Base-by-base conservation (phyloP, 345 rosid species). In the Camelina neglecta region DNA sequence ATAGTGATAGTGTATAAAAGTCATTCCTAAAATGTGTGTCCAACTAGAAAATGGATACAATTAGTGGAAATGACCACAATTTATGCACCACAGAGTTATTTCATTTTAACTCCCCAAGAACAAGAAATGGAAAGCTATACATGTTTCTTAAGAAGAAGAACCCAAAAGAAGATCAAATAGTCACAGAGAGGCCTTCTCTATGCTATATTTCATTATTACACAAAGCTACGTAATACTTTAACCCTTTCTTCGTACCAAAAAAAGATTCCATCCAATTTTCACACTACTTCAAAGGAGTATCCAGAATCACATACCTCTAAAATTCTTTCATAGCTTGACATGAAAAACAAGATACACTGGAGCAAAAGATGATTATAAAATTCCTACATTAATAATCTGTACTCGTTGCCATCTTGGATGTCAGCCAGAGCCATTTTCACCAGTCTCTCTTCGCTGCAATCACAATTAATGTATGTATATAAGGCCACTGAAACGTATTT, bases 391-490 rank as follows among this genome's bases (percentile, higher is more conserved):
- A 24, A 20, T 48, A 48, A 50, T 33, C 59, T 47, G 3, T 18
- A 54, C 55, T 65, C 21, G 38, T 56, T 67, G 69, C 65, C 65
- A n/a, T 56, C 48, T 62, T 21, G 67, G 50, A 78, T 67, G 60
- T 48, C 66, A 65, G 60, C 73, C 69, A 70, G 48, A 76, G 78
- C 44, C 44, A 39, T 78, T 67, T 35, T 75, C 69, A 58, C 63
- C 79, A 69, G 26, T 50, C 56, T 69, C 79, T 65, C 50, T 70
- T 74, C 77, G 72, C 82, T 79, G 73, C 79, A 79, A 62, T 11
- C 42, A 64, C 66, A 58, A 36, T 31, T 63, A 51, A 69, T 60
- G 29, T 5, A 68, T 11, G 48, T 54, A 58, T 50, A 58, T 79
- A 50, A 74, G 67, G 49, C 29, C 49, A 23, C 4, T 44, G 58